Evolutionary conservation across 306 rosid species (phyloP), one percentile per base, ranked within the genome.

Genomic region (Lathyrus tuberosus): DNA sequence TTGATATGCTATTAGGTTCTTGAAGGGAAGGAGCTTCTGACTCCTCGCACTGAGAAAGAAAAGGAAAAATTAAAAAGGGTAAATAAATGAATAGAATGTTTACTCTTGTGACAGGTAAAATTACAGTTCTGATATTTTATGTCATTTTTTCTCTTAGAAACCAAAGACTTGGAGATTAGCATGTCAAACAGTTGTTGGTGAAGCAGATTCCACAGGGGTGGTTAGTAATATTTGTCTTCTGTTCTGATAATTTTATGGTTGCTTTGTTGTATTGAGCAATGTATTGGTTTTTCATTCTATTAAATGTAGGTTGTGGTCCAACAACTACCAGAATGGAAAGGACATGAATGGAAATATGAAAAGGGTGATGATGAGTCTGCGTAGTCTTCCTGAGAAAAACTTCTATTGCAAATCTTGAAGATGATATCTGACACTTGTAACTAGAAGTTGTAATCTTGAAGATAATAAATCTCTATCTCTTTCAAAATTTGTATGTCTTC

Each of bases 91-190:
- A 10, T 44, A n/a, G 15, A 67, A 51, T 51, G 58, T 51, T 31
- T 2, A 22, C 15, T 53, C 44, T 18, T 52, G 48, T 40, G 47
- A 15, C 52, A 22, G 22, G 65, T 8, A 78, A 59, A 30, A 9
- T 46, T 10, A 60, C 13, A 22, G 47, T 58, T 59, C 1, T 67
- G 58, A 17, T 53, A 15, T 61, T 1, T 67, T 46, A n/a, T n/a
- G 3, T 6, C n/a, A 53, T 47, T 15, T 54, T 44, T 58, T n/a
- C 24, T 52, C n/a, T 26, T 86, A 94, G 99, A 94, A 94, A 84
- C 99, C 92, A 71, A 91, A 84, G 82, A 88, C 84, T 73, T 94
- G 95, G 95, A 94, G 99, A 84, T 86, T 91, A 48, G 99, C 99
- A 81, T 94, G 99, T 84, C 99, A 94, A 82, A 81, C 89, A 62